These are phyloP conservation scores for Mortierella sp. DNA, from an alignment of 371 early-diverging fungal species.

Conservation along the genomic window DNA sequence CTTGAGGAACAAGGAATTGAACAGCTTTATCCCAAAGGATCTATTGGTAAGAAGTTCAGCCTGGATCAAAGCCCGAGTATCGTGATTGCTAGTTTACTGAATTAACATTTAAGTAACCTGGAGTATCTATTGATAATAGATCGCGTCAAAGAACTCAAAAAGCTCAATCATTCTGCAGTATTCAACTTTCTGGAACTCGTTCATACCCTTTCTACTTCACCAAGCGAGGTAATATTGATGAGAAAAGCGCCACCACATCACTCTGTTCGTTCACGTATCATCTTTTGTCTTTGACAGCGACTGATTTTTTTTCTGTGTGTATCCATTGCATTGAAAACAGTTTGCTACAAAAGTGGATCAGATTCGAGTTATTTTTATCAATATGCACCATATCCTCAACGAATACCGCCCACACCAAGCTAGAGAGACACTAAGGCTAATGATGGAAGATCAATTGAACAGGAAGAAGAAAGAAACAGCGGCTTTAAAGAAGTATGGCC, in stretches of 20 bases:
- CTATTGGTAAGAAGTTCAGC: constrained; percentile 57
- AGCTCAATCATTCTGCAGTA: constrained; percentile 77
- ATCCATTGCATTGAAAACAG: constrained; percentile 36
- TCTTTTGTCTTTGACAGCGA: not conserved
- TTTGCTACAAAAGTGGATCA: constrained; percentile 70
- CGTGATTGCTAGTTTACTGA: not conserved
- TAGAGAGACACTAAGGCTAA: constrained; percentile 75
- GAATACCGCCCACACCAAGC: constrained; percentile 82
- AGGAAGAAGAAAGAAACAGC: constrained; percentile 64
- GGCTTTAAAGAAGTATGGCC: constrained; percentile 63
- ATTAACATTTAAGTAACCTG: not conserved
- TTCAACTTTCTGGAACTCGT: constrained; percentile 71
- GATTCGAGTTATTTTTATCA: constrained; percentile 76
- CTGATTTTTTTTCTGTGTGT: not conserved
- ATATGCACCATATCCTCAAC: constrained; percentile 80
- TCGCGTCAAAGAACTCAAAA: constrained; percentile 78
- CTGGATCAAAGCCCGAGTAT: no score
- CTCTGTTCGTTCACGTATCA: not conserved
- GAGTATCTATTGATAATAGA: constrained; percentile 59
- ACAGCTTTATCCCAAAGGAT: constrained; percentile 73
- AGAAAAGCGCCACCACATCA: not conserved
- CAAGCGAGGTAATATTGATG: constrained; percentile 29
- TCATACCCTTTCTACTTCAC: constrained; percentile 50
- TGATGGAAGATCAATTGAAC: constrained; percentile 79
- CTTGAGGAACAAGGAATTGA: constrained; percentile 75